A percentile compares a stretch with the other conserved stretches of the same genome.
phyloP scores from a whole-genome alignment of 257 asterid species.

The Parsonsia alboflavescens region DNA sequence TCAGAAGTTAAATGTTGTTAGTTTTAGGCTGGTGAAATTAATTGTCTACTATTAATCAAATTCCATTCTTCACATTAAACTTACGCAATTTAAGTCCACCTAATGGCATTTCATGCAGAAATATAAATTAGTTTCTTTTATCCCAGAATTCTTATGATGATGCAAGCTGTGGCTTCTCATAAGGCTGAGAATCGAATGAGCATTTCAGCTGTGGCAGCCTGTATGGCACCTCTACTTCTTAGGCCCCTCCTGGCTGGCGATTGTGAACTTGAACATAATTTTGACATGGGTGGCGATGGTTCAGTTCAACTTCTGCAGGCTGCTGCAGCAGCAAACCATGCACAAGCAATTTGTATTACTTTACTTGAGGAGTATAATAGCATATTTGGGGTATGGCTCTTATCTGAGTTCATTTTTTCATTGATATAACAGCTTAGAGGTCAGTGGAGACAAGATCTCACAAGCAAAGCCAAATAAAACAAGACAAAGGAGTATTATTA shows the following conservation, averaged over 20 bases:
- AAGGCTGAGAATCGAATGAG: conserved; percentile 89
- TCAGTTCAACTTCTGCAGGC: conserved; percentile 93
- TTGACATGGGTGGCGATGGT: conserved; percentile 81
- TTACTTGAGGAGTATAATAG: conserved; percentile 83
- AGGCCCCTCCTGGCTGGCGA: conserved; percentile 98
- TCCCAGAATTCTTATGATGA: conserved; percentile 86
- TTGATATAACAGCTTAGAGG: background rate
- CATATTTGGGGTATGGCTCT: conserved; percentile 79
- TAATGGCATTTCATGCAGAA: conserved; percentile 9
- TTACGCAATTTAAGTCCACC: conserved; percentile 6
- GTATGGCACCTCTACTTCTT: conserved; percentile 99
- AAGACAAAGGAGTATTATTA: background rate
- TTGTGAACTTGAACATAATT: conserved; percentile 69
- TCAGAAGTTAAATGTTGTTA: background rate
- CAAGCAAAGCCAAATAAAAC: background rate
- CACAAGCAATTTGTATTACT: conserved; percentile 92
- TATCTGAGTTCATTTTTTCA: background rate
- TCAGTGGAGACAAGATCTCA: background rate
- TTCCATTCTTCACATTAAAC: background rate
- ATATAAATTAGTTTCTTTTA: conserved; percentile 10
- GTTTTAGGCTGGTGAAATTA: background rate
- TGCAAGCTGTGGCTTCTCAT: conserved; percentile 75
- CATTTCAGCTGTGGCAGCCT: conserved; percentile 97
- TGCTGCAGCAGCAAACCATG: conserved; percentile 99
- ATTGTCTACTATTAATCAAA: background rate